Base-by-base conservation (phyloP, 1,284 basidiomycete species). In the Peniophora sp. region DNA sequence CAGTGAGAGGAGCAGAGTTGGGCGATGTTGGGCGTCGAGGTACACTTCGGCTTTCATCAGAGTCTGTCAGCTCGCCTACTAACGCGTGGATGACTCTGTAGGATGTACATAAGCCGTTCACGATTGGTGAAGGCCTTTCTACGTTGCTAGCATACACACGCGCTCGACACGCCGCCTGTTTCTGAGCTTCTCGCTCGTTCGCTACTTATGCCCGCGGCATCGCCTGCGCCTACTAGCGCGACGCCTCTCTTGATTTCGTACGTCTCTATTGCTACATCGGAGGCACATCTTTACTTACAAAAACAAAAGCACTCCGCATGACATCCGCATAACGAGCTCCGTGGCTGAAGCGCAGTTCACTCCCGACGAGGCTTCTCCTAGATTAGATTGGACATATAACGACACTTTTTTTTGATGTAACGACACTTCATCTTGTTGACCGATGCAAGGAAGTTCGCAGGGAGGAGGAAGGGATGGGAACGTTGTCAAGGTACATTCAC, bases 1-100 rank as follows among this genome's bases (percentile, higher is more conserved):
- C 78, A 76, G 1, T 98, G 93, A 63, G 96, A 99, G 66, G 96
- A 98, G 61, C 88, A 89, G 59, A 80, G 95, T 69, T 76, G 96
- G 27, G 79, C 78, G 58, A 92, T 97, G 83, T 98, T 95, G 69
- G 92, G 92, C 23, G 84, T 86, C 54, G 79, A 80, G 73, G 85
- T 80, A 47, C n/a, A 63, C 46, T 8, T 16, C 20, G 41, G 41
- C n/a, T 17, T 39, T 48, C 23, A 48, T 49, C 3, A n/a, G 47
- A 24, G n/a, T n/a, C n/a, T n/a, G 32, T 25, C 47, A 45, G 11
- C 24, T 12, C 16, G 14, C 44, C 23, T 39, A 32, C 25, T 27
- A 36, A 53, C 23, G 49, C 35, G 9, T 44, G 50, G 19, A 19
- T 19, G 23, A 2, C 54, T 6, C 14, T n/a, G n/a, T 52, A 87